These are phyloP conservation scores for Scheffersomyces titani DNA, from an alignment of 1,139 yeast species.

Conservation along the genomic window DNA sequence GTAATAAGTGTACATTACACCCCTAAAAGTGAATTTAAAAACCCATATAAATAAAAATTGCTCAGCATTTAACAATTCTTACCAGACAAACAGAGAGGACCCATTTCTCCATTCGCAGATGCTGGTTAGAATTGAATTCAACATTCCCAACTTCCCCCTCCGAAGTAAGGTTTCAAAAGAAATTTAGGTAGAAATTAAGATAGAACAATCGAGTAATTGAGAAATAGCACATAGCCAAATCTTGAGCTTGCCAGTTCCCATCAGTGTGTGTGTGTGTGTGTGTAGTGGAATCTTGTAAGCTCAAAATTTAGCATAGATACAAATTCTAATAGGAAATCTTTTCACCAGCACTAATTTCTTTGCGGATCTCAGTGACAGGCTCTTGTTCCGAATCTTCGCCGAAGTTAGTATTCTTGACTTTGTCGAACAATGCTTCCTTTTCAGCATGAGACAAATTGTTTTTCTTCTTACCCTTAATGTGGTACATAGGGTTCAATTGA, in stretches of 20 bases:
- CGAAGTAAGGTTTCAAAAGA: background rate
- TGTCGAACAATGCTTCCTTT: slow-evolving; percentile 53
- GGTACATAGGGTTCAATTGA: slow-evolving; percentile 70
- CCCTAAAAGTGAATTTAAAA: background rate
- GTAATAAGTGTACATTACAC: background rate
- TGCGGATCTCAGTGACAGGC: background rate
- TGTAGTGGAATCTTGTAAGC: background rate
- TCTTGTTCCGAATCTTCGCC: slow-evolving; percentile 29
- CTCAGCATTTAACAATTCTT: background rate
- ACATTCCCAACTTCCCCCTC: slow-evolving; percentile 1
- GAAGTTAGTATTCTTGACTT: slow-evolving; percentile 30
- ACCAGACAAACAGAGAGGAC: background rate
- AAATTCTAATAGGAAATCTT: background rate
- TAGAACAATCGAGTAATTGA: background rate
- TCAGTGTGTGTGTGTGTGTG: background rate
- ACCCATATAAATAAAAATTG: background rate
- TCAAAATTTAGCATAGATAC: background rate
- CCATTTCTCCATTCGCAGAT: background rate
- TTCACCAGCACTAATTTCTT: background rate
- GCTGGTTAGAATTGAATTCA: background rate
- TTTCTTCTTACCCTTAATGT: slow-evolving; percentile 68
- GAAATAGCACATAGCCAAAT: background rate
- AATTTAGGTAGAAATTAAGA: background rate
- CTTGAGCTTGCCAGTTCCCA: background rate
- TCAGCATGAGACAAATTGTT: slow-evolving; percentile 55